Percentiles rank a stretch among this genome's conserved stretches.
phyloP scores from a whole-genome alignment of 139 green algal species.

The Tetraselmis striata region DNA sequence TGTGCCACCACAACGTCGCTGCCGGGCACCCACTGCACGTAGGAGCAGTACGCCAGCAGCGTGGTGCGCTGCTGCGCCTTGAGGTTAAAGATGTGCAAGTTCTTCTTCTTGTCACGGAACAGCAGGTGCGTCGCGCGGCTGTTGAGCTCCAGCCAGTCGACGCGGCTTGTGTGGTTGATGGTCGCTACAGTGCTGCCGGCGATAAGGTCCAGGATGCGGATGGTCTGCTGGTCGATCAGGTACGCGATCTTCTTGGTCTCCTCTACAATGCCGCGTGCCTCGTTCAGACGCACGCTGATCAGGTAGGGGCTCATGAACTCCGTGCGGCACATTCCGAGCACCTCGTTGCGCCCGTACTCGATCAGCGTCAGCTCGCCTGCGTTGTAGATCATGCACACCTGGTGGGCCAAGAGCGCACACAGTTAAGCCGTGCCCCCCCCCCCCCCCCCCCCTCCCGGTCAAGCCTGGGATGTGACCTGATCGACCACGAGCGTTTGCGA shows the following conservation, averaged over 20 bases:
- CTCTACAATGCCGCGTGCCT: conserved; percentile 12
- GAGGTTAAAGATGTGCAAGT: conserved; percentile 68
- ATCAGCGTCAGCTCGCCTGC: conserved; percentile 66
- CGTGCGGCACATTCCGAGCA: conserved; percentile 61
- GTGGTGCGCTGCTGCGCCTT: conserved; percentile 51
- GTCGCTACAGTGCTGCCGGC: conserved; percentile 34
- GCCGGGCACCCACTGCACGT: conserved; percentile 78
- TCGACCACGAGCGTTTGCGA: no score
- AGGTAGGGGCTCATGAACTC: conserved; percentile 71
- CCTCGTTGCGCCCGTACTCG: conserved; percentile 53
- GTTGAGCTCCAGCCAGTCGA: conserved; percentile 83
- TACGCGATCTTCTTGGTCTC: conserved; percentile 63
- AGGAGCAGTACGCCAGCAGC: conserved; percentile 67
- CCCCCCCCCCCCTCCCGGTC: no score
- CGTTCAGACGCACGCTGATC: conserved; percentile 37
- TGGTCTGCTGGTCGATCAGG: conserved; percentile 74
- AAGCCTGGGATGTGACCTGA: no score
- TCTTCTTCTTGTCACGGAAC: conserved; percentile 75
- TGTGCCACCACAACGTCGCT: conserved; percentile 77
- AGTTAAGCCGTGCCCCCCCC: no score
- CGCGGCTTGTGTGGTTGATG: conserved; percentile 55
- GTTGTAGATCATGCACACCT: conserved; percentile 68
- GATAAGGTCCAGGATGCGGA: conserved; percentile 63
- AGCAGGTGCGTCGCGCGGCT: conserved; percentile 67
- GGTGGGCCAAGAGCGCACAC: conserved; percentile 8